Evolutionary conservation across 2,329 filamentous ascomycete genomes (phyloP), one percentile per base, ranked within the genome.

Genomic region (Fusarium transvaalense): DNA sequence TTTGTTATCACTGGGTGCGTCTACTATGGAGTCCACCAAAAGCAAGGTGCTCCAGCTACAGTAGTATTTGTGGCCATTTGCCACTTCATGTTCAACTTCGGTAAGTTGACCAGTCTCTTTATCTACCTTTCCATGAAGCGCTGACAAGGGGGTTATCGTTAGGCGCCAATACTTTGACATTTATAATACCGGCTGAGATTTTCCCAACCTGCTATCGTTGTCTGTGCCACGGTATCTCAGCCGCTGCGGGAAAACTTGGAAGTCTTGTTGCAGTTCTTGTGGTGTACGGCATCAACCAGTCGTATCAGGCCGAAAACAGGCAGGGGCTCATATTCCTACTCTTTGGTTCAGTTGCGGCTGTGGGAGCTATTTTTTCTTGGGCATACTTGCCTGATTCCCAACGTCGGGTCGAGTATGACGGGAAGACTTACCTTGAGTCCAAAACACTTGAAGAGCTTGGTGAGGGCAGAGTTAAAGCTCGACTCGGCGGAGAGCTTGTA

Each of bases 161-260:
- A 84, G 84, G 87, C 13, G 86, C 87, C 41, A 89, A 89, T 69
- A 87, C 85, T 0, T 82, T 89, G 13, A 90, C 87, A 0, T 89
- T 90, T 71, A 85, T 90, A 55, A 84, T 90, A 17, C 87, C 88
- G 2, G 88, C 86, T 41, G 88, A 91, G 73, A 84, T 89, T 41
- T 91, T 91, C 73, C 88, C 87, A 0, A 90, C 88, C 3, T 83
- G 84, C 65, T 90, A 89, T 69, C 84, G 88, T 39, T 88, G 84
- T 51, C 88, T 87, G 0, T 89, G 86, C 61, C 87, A 89, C 71
- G 87, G 87, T 25, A 86, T 89, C 53, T 87, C 87, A 0, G 87
- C 88, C 0, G 87, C 87, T 0, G 83, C 84, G 1, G 88, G 87
- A 13, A 89, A 89, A 71, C 76, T 87, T 2, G 87, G 86, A 25